Conservation (phyloP, 805 yeast species). For the Starmerella scarabaei region DNA sequence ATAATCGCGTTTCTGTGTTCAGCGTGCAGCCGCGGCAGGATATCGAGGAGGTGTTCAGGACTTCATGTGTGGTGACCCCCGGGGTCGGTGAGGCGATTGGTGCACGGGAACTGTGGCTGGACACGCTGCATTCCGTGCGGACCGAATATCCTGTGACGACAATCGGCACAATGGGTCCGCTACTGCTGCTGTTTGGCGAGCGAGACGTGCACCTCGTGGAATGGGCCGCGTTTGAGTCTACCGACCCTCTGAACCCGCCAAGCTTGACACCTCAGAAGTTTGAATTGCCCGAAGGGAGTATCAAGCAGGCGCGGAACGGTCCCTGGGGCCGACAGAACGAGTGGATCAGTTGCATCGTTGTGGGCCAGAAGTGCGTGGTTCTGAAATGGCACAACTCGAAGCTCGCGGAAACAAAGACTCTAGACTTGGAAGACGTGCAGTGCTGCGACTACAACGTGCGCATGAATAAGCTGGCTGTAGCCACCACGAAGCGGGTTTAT, state of each 20-base stretch:
- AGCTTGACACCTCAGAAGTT: not conserved
- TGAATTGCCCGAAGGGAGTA: not conserved
- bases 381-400: not conserved
- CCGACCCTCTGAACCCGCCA: conserved; percentile 24
- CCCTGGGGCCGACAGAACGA: not conserved
- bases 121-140: conserved; percentile 17
- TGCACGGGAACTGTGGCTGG: conserved; percentile 25
- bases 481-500: conserved; percentile 10
- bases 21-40: conserved; percentile 12
- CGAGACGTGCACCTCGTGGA: conserved; percentile 7
- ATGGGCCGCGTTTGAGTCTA: conserved; percentile 21
- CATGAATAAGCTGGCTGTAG: conserved; percentile 32
- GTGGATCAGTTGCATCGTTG: conserved; percentile 5
- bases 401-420: not conserved
- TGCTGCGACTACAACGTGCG: conserved; percentile 31
- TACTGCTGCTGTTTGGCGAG: conserved; percentile 7
- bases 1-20: conserved; percentile 14
- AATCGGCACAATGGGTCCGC: conserved; percentile 10
- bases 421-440: not conserved
- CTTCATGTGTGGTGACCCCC: conserved; percentile 18
- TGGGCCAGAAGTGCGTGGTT: not conserved
- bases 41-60: conserved; percentile 18
- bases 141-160: conserved; percentile 5
- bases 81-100: conserved; percentile 33
- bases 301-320: not conserved